Evolutionary conservation across 2,329 filamentous ascomycete species (phyloP), one percentile per base, ranked within the genome.

Genomic region (Dryadomyces quercivorus): DNA sequence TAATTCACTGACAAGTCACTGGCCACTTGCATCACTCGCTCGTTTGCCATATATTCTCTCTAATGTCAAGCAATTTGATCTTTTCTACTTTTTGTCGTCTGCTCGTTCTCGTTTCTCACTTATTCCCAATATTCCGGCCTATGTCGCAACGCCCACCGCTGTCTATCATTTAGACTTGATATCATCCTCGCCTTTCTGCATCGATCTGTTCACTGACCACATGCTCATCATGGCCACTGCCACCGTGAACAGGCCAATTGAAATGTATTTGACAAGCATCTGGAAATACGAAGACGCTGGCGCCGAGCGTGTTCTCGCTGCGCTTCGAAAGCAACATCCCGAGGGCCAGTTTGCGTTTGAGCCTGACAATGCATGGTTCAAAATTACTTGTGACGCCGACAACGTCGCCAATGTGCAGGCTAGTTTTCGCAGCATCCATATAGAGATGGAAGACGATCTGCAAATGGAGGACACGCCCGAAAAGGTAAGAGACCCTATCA

Each of bases 201-300:
- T 31, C 26, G 4, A 31, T 40, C 36, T 40, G 10, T 15, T 40
- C 15, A 3, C 15, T 40, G 36, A 16, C 9, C 4, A 8, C 36
- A 40, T 40, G 36, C 36, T 8, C 36, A 12, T 40, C 15, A 16
- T 20, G 12, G 6, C 16, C n/a, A 38, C 34, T 15, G 16, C 13
- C 26, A 56, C 18, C 44, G 57, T 58, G 56, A 54, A 55, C 2
- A 26, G 36, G 20, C 18, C 22, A 3, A 50, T 52, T 20, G 62
- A 65, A 52, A 61, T 66, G 50, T 64, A 63, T 48, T 42, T 66
- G 10, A 26, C 58, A 7, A 61, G 59, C 31, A 46, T 66, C 38
- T 67, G 65, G 64, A 40, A 55, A 2, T 67, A 62, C 56, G 59
- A 55, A 7, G 56, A 59, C 5, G 58, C 55, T 6, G 61, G 59